Base-by-base conservation (phyloP, 2,329 filamentous ascomycete species). In the Colletotrichum karsti region DNA sequence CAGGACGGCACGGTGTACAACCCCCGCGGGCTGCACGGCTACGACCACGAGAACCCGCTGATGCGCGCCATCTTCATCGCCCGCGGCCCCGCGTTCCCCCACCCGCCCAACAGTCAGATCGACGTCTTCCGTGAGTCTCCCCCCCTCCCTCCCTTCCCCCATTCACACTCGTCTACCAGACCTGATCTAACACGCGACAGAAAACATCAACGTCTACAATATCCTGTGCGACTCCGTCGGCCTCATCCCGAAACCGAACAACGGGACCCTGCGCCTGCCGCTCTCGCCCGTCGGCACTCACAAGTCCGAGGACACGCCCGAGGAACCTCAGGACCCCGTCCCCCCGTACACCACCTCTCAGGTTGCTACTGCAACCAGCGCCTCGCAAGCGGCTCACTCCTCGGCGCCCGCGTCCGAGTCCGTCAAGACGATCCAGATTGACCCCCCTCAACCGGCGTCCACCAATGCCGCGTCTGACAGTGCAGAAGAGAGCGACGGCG, bases 1-100 rank as follows among this genome's bases (percentile, higher is more conserved):
- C 84, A 86, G 60, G 89, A 89, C 12, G 89, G 88, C 0, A 77
- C 88, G 12, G 83, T 89, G 0, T 99, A 98, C 75, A 87, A 92
- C 72, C 96, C 96, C 0, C 88, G 87, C 28, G 96, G 96, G 2
- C 82, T 99, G 2, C 96, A 99, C 76, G 96, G 96, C 2, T 99
- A 98, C 76, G 96, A 99, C 77, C 92, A 97, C 74, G 91, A 97
- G 74, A 92, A 99, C 77, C 95, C 95, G 1, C 84, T 99, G 48
- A 99, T 99, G 96, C 86, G 96, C 41, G 95, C 96, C 0, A 97
- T 99, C 46, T 99, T 99, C 74, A 86, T 98, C 54, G 96, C 96
- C 1, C 86, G 93, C 41, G 96, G 96, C 0, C 96, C 96, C 4
- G 95, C 95, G 0, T 99, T 99, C 76, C 93, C 94, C 0, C 95